Conservation (phyloP, 163 green algal genomes). For the Scenedesmus sp. region DNA sequence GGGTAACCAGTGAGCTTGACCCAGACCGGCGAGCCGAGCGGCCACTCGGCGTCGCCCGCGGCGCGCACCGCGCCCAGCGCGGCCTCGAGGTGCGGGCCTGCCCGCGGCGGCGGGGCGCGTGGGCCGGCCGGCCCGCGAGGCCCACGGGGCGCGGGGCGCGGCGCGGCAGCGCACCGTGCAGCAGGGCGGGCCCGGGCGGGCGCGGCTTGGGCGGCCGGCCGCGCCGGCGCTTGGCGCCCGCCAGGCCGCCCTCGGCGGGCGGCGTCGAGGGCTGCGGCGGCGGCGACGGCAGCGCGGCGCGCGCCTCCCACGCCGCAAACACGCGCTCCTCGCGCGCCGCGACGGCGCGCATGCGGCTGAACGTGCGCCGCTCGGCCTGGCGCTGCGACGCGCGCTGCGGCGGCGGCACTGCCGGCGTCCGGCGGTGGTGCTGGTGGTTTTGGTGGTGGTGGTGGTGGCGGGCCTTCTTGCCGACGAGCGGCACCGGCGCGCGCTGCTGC, state of each 20-base stretch:
- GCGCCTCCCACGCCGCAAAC: constrained; percentile 18
- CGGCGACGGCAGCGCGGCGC: background rate
- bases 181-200: background rate
- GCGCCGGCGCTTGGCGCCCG: background rate
- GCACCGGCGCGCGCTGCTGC: too few relatives aligned
- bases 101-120: too few relatives aligned
- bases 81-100: constrained; percentile 5
- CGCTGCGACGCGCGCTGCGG: background rate
- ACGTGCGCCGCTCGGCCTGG: constrained; percentile 10
- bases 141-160: background rate
- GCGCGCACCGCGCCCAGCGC: constrained; percentile 8
- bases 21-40: constrained; percentile 27
- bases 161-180: constrained; percentile 7
- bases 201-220: constrained; percentile 28
- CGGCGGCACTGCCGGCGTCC: too few relatives aligned
- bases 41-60: background rate
- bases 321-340: constrained; percentile 2
- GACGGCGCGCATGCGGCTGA: constrained; percentile 6
- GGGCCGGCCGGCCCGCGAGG: too few relatives aligned
- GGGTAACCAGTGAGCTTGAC: constrained; percentile 38
- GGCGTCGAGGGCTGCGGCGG: too few relatives aligned
- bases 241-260: too few relatives aligned
- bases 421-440: too few relatives aligned
- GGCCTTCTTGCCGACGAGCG: too few relatives aligned
- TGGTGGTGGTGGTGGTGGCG: too few relatives aligned